Base-by-base conservation (phyloP, 768 basidiomycete species). In the Mycena galericulata region DNA sequence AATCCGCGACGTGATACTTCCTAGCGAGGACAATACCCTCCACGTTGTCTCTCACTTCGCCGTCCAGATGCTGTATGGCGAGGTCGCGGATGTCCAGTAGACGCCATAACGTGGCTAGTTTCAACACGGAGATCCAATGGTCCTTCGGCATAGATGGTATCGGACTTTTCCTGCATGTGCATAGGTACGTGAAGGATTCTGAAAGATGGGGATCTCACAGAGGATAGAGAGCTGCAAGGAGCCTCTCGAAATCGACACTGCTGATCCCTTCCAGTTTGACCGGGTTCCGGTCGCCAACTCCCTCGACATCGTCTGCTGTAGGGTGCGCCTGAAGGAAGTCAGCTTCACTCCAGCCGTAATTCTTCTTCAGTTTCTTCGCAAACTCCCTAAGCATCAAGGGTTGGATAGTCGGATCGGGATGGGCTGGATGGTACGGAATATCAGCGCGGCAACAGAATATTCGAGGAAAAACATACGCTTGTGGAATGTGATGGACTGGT, bases 351-450 rank as follows among this genome's bases (percentile, higher is more conserved):
- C 92, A 94, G 2, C 90, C 92, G 69, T 95, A 94, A 46, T 83
- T 82, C 3, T 79, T 75, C 75, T 88, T 89, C 71, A 94, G 74
- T 55, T 82, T 86, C 77, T 86, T 88, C 10, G 89, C 84, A 72
- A 87, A 88, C 3, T 84, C 79, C 62, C 82, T 85, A 29, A 94
- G 71, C 74, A 77, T 82, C 51, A 81, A 63, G 2, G 85, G 85
- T 3, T 85, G 76, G 14, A 94, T 73, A 7, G 90, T 92, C 3
- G 90, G 78, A 76, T 93, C 90, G 24, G 93, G 93, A 73, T 94
- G 92, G 9, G 93, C 92, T 93, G 71, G 45, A 56, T 43, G 69
- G n/a, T n/a, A n/a, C n/a, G 38, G 45, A 46, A 57, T 34, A 47
- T 55, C 30, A 72, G 60, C 62, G 18, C 73, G 56, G 7, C 29